Evolutionary conservation across 2,329 filamentous ascomycete genomes (phyloP).

Genomic region (Fusarium piperis): DNA sequence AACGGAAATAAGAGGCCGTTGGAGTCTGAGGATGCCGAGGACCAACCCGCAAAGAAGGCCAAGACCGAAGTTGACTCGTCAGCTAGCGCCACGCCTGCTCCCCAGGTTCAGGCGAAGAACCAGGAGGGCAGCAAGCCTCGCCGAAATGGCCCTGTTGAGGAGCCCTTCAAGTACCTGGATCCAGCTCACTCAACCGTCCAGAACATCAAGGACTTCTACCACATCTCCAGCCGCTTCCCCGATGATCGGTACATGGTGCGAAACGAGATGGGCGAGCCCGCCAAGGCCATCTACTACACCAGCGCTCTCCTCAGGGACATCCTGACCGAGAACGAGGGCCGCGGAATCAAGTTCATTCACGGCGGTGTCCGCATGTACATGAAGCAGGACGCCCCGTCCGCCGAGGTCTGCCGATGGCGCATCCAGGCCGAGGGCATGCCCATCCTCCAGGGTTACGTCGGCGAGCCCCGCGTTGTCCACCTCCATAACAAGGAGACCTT

Average conservation of each 20-base stretch:
- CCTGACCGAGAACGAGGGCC: constrained; percentile 85
- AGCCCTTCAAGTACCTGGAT: constrained; percentile 92
- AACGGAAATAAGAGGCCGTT: constrained; percentile 50
- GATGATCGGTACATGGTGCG: constrained; percentile 94
- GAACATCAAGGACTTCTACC: constrained; percentile 85
- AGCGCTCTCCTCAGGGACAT: constrained; percentile 86
- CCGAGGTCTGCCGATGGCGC: constrained; percentile 89
- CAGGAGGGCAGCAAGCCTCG: constrained; percentile 48
- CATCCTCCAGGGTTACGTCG: constrained; percentile 91
- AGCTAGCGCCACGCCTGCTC: constrained; percentile 32
- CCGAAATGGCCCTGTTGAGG: constrained; percentile 73
- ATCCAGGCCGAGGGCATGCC: constrained; percentile 95
- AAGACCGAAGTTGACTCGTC: constrained; percentile 51
- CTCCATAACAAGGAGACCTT: constrained; percentile 83
- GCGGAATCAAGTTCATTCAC: constrained; percentile 94
- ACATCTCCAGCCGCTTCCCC: constrained; percentile 85
- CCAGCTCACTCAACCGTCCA: constrained; percentile 79
- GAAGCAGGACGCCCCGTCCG: constrained; percentile 91
- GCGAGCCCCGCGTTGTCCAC: constrained; percentile 77
- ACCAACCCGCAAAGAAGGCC: constrained; percentile 58
- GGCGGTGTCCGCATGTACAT: constrained; percentile 99
- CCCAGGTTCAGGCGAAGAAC: constrained; percentile 29
- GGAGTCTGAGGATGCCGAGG: constrained; percentile 48
- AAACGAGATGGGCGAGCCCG: constrained; percentile 86
- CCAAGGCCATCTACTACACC: constrained; percentile 97